Percentiles rank a stretch among this genome's conserved stretches.
phyloP scores from a whole-genome alignment of 2,329 filamentous ascomycete genomes.

The Phaeosphaeria sp. region DNA sequence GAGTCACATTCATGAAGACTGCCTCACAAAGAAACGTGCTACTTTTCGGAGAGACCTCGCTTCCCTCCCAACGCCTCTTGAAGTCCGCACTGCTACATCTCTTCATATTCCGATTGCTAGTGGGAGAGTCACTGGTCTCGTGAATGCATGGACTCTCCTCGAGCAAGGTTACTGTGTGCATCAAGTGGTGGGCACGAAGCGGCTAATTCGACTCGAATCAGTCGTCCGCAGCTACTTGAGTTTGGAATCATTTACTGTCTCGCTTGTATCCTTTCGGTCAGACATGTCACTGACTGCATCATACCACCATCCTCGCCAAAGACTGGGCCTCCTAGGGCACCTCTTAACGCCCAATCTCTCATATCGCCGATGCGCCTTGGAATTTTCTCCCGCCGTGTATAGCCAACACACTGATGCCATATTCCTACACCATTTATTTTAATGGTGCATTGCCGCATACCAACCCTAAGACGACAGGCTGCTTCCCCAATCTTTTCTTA shows the following conservation, averaged over 20 bases:
- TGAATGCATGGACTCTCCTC: constrained; percentile 53
- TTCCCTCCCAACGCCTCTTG: not conserved
- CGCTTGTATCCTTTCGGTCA: no score
- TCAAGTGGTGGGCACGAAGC: no score
- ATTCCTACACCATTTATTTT: constrained; percentile 50
- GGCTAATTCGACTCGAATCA: no score
- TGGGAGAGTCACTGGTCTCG: constrained; percentile 37
- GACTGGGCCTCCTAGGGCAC: constrained; percentile 49
- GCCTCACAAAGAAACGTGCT: not conserved
- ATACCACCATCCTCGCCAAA: constrained; percentile 53
- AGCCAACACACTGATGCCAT: constrained; percentile 53
- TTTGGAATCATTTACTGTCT: no score
- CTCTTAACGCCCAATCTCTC: constrained; percentile 52
- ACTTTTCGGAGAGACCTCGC: constrained; percentile 2
- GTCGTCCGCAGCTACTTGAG: no score
- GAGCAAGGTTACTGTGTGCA: constrained; percentile 55
- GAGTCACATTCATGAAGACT: not conserved
- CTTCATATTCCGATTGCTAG: constrained; percentile 31
- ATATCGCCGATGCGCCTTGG: constrained; percentile 57
- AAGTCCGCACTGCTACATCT: not conserved
- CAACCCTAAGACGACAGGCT: constrained; percentile 51
- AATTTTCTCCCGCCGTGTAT: constrained; percentile 55
- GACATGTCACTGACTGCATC: no score
- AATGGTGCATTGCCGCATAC: constrained; percentile 53
- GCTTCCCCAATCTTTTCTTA: constrained; percentile 36